phyloP scores from a whole-genome alignment of 345 rosid species.

The Physaria fendleri region DNA sequence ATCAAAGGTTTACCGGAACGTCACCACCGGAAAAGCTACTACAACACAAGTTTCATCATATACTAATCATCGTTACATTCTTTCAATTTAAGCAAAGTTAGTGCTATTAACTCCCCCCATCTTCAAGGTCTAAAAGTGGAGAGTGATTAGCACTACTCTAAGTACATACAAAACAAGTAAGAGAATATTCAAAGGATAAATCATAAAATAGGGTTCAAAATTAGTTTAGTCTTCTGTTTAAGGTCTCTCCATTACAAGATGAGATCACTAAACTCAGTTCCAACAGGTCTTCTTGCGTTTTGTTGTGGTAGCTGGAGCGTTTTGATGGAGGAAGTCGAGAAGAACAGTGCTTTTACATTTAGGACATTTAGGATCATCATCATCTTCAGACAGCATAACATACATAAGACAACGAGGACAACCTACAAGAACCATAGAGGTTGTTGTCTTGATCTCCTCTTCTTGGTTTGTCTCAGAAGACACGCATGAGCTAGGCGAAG shows the following conservation, averaged over 20 bases:
- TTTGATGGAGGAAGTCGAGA: constrained; percentile 55
- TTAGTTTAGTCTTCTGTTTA: too few relatives aligned
- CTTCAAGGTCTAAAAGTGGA: constrained; percentile 35
- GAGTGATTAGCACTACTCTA: constrained; percentile 52
- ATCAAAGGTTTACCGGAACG: neutral
- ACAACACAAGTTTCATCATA: constrained; percentile 4
- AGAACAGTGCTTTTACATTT: constrained; percentile 84
- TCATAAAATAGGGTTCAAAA: neutral
- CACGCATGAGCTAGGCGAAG: constrained; percentile 86
- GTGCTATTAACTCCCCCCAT: constrained; percentile 55
- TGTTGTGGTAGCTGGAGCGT: constrained; percentile 7
- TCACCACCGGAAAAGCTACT: neutral
- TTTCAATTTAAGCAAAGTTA: constrained; percentile 18
- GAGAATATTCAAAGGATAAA: neutral
- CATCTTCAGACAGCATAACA: constrained; percentile 70
- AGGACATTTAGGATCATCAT: constrained; percentile 78
- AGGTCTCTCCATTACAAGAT: neutral
- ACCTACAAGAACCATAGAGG: constrained; percentile 91
- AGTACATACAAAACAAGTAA: neutral
- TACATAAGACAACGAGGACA: constrained; percentile 90
- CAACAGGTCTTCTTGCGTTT: constrained; percentile 19
- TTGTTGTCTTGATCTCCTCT: constrained; percentile 34
- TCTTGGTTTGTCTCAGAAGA: constrained; percentile 70
- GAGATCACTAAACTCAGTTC: constrained; percentile 15
- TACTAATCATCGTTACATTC: too few relatives aligned